Conservation (phyloP, 805 yeast species). For the Metschnikowia aberdeeniae region DNA sequence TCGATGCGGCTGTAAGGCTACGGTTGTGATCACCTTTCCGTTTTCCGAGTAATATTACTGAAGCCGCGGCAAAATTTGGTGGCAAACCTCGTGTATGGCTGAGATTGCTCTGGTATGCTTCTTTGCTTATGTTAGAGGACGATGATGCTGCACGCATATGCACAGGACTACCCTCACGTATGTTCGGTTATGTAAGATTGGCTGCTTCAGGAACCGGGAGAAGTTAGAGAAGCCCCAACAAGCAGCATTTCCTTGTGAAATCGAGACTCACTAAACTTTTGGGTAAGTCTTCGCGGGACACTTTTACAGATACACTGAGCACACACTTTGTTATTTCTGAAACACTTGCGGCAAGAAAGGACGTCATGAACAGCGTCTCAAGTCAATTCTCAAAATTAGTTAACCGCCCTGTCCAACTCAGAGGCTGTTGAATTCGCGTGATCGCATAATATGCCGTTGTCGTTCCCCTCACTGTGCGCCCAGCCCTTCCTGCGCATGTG, state of each 20-base stretch:
- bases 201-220: slow-evolving; percentile 1
- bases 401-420: too few relatives aligned
- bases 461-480: too few relatives aligned
- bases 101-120: too few relatives aligned
- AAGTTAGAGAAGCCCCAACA: not conserved
- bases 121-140: not conserved
- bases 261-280: not conserved
- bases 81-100: too few relatives aligned
- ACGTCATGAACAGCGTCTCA: not conserved
- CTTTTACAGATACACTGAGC: not conserved
- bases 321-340: not conserved
- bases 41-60: too few relatives aligned
- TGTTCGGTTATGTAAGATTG: slow-evolving; percentile 2
- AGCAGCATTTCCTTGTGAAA: not conserved
- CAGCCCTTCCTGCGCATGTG: not conserved
- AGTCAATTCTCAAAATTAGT: not conserved
- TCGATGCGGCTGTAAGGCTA: too few relatives aligned
- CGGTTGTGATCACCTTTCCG: too few relatives aligned
- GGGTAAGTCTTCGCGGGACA: not conserved
- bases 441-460: too few relatives aligned
- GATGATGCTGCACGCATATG: not conserved
- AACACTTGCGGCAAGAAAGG: not conserved
- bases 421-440: too few relatives aligned
- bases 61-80: too few relatives aligned
- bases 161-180: not conserved